Conservation (phyloP, 2,329 filamentous ascomycete genomes). For the Aspergillus transmontanensis region DNA sequence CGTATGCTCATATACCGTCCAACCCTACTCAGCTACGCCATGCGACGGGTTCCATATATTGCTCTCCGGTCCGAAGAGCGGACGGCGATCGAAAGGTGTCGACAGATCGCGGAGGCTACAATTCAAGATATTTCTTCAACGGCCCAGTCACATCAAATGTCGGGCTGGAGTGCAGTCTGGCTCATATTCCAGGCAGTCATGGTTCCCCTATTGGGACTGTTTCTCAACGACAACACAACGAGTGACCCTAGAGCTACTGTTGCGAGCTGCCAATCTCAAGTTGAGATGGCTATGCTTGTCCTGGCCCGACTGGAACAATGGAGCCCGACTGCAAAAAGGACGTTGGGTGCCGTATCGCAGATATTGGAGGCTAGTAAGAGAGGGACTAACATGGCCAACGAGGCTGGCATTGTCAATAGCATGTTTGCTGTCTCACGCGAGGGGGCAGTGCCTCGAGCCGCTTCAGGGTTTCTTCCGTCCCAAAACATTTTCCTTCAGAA, state of each 20-base stretch:
- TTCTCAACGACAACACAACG: constrained; percentile 46
- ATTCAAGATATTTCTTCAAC: constrained; percentile 73
- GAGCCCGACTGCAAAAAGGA: constrained; percentile 65
- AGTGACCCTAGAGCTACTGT: constrained; percentile 65
- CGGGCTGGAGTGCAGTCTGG: constrained; percentile 81
- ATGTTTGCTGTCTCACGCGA: constrained; percentile 23
- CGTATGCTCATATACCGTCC: constrained; percentile 76
- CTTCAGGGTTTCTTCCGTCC: neutral
- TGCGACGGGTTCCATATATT: constrained; percentile 54
- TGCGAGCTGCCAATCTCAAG: constrained; percentile 54
- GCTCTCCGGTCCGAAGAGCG: constrained; percentile 63
- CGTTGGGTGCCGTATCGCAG: constrained; percentile 64
- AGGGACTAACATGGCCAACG: constrained; percentile 21
- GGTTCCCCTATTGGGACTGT: constrained; percentile 74
- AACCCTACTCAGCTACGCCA: constrained; percentile 67
- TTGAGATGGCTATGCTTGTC: constrained; percentile 50
- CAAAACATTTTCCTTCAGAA: constrained; percentile 18
- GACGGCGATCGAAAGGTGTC: constrained; percentile 68
- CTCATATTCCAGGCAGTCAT: constrained; percentile 79
- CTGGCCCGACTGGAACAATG: constrained; percentile 61
- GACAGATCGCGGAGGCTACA: constrained; percentile 68
- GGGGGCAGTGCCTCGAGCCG: constrained; percentile 9
- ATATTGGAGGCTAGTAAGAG: constrained; percentile 62
- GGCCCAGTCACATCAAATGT: constrained; percentile 73
- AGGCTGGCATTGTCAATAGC: constrained; percentile 13